Evolutionary conservation across 306 rosid species (phyloP).

Genomic region (Aeschynomene evenia): DNA sequence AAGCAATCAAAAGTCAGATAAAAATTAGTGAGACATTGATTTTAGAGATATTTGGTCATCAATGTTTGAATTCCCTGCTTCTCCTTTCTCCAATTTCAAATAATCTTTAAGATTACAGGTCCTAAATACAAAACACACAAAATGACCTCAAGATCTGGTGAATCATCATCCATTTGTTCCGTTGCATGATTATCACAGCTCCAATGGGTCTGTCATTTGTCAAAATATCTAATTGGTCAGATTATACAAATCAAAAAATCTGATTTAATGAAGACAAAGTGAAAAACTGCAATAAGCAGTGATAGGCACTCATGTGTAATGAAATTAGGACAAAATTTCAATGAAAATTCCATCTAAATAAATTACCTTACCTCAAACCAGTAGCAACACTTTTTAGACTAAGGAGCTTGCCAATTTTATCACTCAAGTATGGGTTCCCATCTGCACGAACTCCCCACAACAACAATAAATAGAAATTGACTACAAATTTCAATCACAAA

Average conservation of each 20-base stretch:
- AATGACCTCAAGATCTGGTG: too few relatives aligned
- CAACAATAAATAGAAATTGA: conserved; percentile 21
- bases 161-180: too few relatives aligned
- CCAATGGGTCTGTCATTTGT: conserved; percentile 79
- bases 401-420: conserved; percentile 86
- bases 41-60: conserved; percentile 6
- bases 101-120: too few relatives aligned
- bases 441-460: conserved; percentile 79
- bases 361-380: conserved; percentile 79
- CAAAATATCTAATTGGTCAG: conserved; percentile 12
- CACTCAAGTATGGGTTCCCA: conserved; percentile 57
- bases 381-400: conserved; percentile 67
- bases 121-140: too few relatives aligned
- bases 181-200: conserved; percentile 75
- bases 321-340: too few relatives aligned
- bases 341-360: neutral
- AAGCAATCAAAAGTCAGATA: conserved; percentile 15
- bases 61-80: conserved; percentile 13
- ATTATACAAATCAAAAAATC: conserved; percentile 8
- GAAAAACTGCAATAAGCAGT: neutral
- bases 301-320: neutral
- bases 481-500: conserved; percentile 17
- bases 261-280: neutral
- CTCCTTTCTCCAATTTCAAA: too few relatives aligned
- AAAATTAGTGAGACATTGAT: conserved; percentile 20